Evolutionary conservation across 2,329 filamentous ascomycete genomes (phyloP), one percentile per base, ranked within the genome.

Genomic region (Beauveria brongniartii): DNA sequence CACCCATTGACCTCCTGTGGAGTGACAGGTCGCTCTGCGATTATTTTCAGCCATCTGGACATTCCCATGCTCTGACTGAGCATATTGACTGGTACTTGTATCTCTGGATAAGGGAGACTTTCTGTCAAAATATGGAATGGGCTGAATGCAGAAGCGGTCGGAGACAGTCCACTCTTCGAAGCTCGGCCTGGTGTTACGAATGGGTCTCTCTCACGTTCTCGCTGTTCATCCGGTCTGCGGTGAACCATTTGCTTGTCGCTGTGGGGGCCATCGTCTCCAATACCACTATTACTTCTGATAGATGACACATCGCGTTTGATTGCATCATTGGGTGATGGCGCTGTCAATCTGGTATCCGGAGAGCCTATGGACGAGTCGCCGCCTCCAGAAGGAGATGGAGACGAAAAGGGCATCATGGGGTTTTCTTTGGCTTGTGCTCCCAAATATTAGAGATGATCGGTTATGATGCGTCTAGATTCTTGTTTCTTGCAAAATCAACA

Each of bases 281-380:
- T 48, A 1, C 3, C 28, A 10, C 20, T 20, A 20, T 41, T 26
- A 9, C n/a, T 2, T 4, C 14, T 34, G 18, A 26, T 18, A 22
- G 46, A 40, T 8, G 5, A 14, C 8, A 14, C 9, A 40, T 7
- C 47, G 37, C 22, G 28, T 50, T 58, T 58, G 30, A n/a, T 41
- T 18, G 16, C 61, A 46, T 84, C 82, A 18, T 84, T 81, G 0
- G 86, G 85, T 4, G 86, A 89, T 68, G 88, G 88, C 6, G 81
- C 74, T 5, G 85, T 86, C 47, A 87, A 65, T 55, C 80, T 82
- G 8, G 86, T 88, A 62, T 87, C 84, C 0, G 87, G 86, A 6
- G 87, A 89, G 18, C 80, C 82, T 65, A 83, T 80, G 67, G 78
- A 80, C 12, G 85, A 87, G 56, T 83, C 82, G 37, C 77, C 78